Conservation (phyloP, 2,329 filamentous ascomycete genomes). For the Colletotrichum coccodes region DNA sequence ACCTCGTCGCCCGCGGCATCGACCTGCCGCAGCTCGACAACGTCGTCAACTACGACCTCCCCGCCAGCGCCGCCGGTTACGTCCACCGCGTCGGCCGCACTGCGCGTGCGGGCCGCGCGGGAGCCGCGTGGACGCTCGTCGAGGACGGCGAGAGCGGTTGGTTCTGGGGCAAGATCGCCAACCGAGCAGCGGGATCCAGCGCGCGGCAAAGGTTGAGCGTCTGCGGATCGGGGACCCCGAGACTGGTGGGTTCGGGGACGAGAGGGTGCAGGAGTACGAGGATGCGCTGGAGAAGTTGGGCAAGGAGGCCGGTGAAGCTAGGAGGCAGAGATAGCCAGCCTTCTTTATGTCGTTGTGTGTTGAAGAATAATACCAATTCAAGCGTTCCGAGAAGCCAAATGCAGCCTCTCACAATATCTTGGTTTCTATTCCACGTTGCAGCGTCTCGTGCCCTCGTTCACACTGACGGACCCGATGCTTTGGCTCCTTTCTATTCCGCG, state of each 20-base stretch:
- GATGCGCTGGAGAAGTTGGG: slow-evolving; percentile 70
- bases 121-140: slow-evolving; percentile 88
- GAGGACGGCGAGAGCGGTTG: slow-evolving; percentile 85
- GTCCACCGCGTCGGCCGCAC: slow-evolving; percentile 94
- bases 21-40: slow-evolving; percentile 83
- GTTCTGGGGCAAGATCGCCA: slow-evolving; percentile 89
- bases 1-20: slow-evolving; percentile 91
- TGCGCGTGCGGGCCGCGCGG: slow-evolving; percentile 80
- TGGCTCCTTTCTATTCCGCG: too few relatives aligned
- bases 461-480: too few relatives aligned
- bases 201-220: slow-evolving; percentile 57
- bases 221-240: slow-evolving; percentile 51
- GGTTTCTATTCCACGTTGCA: too few relatives aligned
- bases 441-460: too few relatives aligned
- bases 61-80: slow-evolving; percentile 82
- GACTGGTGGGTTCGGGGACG: slow-evolving; percentile 55
- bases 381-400: background rate
- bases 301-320: slow-evolving; percentile 62
- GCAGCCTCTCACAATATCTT: too few relatives aligned
- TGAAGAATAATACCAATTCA: background rate
- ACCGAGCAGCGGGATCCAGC: slow-evolving; percentile 58
- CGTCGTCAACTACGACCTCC: slow-evolving; percentile 94
- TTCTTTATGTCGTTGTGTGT: too few relatives aligned
- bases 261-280: slow-evolving; percentile 59
- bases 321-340: slow-evolving; percentile 32